Evolutionary conservation across 768 basidiomycete species (phyloP).

Genomic region (Gloeostereum incarnatum): DNA sequence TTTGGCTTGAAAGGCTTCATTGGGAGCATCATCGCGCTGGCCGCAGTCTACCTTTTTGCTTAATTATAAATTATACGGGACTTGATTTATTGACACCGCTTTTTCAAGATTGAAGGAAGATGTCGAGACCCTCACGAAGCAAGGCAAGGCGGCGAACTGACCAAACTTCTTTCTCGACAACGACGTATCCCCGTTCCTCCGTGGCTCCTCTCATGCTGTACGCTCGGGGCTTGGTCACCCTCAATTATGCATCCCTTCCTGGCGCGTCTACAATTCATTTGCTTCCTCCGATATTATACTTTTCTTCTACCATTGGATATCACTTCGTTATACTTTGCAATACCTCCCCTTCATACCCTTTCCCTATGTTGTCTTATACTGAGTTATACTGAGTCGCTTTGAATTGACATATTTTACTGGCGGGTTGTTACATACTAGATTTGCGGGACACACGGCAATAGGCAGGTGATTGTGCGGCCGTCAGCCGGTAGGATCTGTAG

Average conservation of each 20-base stretch:
- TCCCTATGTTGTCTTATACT: too few relatives aligned
- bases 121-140: slow-evolving; percentile 36
- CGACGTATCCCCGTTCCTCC: slow-evolving; percentile 6
- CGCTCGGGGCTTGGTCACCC: too few relatives aligned
- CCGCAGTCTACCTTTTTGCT: slow-evolving; percentile 44
- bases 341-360: neutral
- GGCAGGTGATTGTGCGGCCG: too few relatives aligned
- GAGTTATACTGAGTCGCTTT: too few relatives aligned
- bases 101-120: slow-evolving; percentile 60
- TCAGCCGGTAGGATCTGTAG: too few relatives aligned
- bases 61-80: slow-evolving; percentile 22
- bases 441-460: too few relatives aligned
- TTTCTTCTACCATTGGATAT: neutral
- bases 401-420: too few relatives aligned
- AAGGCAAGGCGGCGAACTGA: slow-evolving; percentile 26
- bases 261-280: neutral
- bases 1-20: slow-evolving; percentile 52
- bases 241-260: neutral
- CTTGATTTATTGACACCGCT: slow-evolving; percentile 27
- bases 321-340: neutral
- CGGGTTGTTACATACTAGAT: too few relatives aligned
- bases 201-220: neutral
- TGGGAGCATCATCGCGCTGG: slow-evolving; percentile 41
- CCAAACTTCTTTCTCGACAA: slow-evolving; percentile 10
- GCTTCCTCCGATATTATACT: neutral